Percentiles rank a stretch among this genome's conserved stretches.
Conservation (phyloP, 305 asterid species). For the Fraxinus ornus region DNA sequence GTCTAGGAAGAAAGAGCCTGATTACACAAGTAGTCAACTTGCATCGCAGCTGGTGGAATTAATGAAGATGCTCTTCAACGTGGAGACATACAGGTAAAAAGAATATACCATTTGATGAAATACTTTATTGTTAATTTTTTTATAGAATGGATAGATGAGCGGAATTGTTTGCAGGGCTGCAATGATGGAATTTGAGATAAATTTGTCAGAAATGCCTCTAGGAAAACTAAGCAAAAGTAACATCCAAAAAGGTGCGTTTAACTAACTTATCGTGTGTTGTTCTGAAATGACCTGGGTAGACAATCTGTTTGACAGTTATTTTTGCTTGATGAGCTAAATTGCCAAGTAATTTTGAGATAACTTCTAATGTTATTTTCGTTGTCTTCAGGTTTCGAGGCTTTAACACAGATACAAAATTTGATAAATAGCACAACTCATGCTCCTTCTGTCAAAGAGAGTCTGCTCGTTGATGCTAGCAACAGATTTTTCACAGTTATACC, state of each 20-base stretch:
- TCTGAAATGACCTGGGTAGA: not conserved
- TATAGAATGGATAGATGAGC: slow-evolving; percentile 21
- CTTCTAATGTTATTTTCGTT: slow-evolving; percentile 15
- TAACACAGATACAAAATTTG: slow-evolving; percentile 89
- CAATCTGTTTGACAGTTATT: slow-evolving; percentile 5
- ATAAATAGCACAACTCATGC: slow-evolving; percentile 38
- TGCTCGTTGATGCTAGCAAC: slow-evolving; percentile 89
- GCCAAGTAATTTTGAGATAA: not conserved
- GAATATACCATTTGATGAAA: slow-evolving; percentile 20
- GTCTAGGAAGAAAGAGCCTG: slow-evolving; percentile 55
- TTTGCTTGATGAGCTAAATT: slow-evolving; percentile 2
- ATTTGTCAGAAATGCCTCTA: slow-evolving; percentile 96
- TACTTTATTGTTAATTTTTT: slow-evolving; percentile 19
- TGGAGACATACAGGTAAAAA: slow-evolving; percentile 83
- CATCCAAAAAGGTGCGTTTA: slow-evolving; percentile 73
- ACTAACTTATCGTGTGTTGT: slow-evolving; percentile 13
- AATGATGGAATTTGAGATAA: slow-evolving; percentile 97
- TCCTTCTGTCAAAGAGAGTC: slow-evolving; percentile 63
- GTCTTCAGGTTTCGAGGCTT: slow-evolving; percentile 81
- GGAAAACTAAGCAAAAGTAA: slow-evolving; percentile 92
- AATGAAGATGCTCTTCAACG: slow-evolving; percentile 93
- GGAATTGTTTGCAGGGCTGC: slow-evolving; percentile 71
- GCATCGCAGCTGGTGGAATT: slow-evolving; percentile 73
- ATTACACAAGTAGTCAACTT: slow-evolving; percentile 58
- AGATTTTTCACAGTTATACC: slow-evolving; percentile 92